Evolutionary conservation across 1,284 basidiomycete genomes (phyloP).

Genomic region (Cryptococcus depauperatus): DNA sequence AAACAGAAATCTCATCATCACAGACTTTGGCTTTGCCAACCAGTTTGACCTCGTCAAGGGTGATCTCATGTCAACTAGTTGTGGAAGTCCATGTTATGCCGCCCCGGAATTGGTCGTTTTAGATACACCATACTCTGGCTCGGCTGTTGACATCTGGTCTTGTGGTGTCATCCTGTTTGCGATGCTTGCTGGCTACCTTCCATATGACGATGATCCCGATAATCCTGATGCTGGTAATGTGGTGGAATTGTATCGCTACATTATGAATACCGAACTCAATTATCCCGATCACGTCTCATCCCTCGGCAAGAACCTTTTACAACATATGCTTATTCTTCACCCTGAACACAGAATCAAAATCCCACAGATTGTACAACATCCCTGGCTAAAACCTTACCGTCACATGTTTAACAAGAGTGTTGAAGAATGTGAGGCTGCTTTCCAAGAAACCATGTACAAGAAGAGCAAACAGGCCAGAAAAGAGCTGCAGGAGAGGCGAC

Average conservation of each 20-base stretch:
- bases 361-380: constrained; percentile 66
- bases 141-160: constrained; percentile 99
- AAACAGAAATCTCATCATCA: constrained; percentile 97
- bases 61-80: constrained; percentile 98
- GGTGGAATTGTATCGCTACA: constrained; percentile 99
- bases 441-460: constrained; percentile 74
- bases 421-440: constrained; percentile 67
- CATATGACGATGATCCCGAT: constrained; percentile 98
- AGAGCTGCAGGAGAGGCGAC: constrained; percentile 40
- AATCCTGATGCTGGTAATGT: constrained; percentile 99
- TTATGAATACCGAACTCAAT: constrained; percentile 87
- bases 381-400: constrained; percentile 67
- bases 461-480: constrained; percentile 72
- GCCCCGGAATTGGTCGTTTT: constrained; percentile 98
- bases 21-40: constrained; percentile 99
- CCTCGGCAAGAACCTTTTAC: constrained; percentile 64
- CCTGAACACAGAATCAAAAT: constrained; percentile 66
- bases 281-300: constrained; percentile 87
- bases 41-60: constrained; percentile 82
- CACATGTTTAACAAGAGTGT: constrained; percentile 62
- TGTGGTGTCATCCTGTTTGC: constrained; percentile 99
- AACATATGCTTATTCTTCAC: constrained; percentile 81
- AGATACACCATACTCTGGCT: constrained; percentile 93
- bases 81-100: constrained; percentile 95
- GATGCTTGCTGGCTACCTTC: constrained; percentile 97